These are phyloP conservation scores for Acer yangbiense DNA, from an alignment of 345 rosid species.

Conservation along the genomic window DNA sequence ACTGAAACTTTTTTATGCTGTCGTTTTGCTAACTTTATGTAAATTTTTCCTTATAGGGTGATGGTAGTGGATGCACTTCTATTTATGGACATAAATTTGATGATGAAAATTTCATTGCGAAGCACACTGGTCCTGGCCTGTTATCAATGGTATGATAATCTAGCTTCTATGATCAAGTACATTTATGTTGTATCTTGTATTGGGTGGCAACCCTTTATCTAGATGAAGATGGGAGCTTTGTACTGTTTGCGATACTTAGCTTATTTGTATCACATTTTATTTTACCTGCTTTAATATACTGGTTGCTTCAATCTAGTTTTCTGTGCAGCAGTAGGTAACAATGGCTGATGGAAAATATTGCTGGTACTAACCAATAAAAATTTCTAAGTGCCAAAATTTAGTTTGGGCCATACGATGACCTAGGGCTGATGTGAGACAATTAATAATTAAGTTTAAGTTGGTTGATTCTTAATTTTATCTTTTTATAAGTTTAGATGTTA, in stretches of 20 bases:
- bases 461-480: background rate
- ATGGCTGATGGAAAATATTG: background rate
- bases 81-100: conserved; percentile 86
- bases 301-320: conserved; percentile 3
- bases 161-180: background rate
- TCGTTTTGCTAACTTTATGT: background rate
- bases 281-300: background rate
- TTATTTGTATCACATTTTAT: background rate
- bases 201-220: background rate
- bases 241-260: background rate
- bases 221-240: background rate
- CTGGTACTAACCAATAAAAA: background rate
- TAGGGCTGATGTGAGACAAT: background rate
- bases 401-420: background rate
- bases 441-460: background rate
- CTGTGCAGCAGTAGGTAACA: background rate
- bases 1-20: conserved; percentile 9
- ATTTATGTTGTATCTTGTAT: background rate
- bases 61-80: conserved; percentile 90
- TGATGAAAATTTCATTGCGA: conserved; percentile 86
- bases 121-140: conserved; percentile 96
- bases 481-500: background rate
- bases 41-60: conserved; percentile 58
- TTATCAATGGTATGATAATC: conserved; percentile 78
- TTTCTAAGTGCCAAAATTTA: background rate